Evolutionary conservation across 2,329 filamentous ascomycete species (phyloP), one percentile per base, ranked within the genome.

Genomic region (Sporothrix brunneoviolacea): DNA sequence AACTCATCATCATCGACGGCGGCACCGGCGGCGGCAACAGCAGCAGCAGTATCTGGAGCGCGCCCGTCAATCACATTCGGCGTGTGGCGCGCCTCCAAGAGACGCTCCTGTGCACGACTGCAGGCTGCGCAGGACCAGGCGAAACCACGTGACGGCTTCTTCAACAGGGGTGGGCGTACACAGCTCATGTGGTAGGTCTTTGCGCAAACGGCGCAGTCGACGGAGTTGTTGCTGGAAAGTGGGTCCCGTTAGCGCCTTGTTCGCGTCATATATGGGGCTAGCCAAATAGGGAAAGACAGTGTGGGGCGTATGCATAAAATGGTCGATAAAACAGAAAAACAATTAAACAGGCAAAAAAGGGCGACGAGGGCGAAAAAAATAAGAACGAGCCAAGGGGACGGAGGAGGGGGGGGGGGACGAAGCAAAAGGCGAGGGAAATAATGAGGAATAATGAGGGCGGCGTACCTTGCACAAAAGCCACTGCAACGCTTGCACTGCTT

Each of bases 181-280:
- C 93, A 98, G 62, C 91, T 88, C 91, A 98, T 97, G 72, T 98
- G 93, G 70, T 96, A 98, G 13, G 91, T 97, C 66, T 90, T 84
- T 64, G 84, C 81, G 68, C 93, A 98, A 50, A 96, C 90, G 39
- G 91, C 93, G 67, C 93, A 98, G 66, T 97, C 91, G 21, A 97
- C 93, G 35, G 93, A 97, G 70, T 97, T 89, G 65, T 88, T 86
- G 62, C 88, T 94, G 62, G 51, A 57, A 47, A 49, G 52, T 54
- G 56, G 52, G 38, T 32, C 39, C 21, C 4, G 33, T 58, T 57
- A 57, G 56, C 55, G 55, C 51, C 49, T 49, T 50, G 39, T 50
- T 55, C 45, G 45, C 44, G 54, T 52, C 45, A 49, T 45, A 21
- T 15, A 40, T 8, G 5, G 30, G 4, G n/a, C 54, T 57, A 57